A percentile compares a stretch with the other conserved stretches of the same genome.
phyloP scores from a whole-genome alignment of 441 rosid genomes.

The Theobroma grandiflorum region DNA sequence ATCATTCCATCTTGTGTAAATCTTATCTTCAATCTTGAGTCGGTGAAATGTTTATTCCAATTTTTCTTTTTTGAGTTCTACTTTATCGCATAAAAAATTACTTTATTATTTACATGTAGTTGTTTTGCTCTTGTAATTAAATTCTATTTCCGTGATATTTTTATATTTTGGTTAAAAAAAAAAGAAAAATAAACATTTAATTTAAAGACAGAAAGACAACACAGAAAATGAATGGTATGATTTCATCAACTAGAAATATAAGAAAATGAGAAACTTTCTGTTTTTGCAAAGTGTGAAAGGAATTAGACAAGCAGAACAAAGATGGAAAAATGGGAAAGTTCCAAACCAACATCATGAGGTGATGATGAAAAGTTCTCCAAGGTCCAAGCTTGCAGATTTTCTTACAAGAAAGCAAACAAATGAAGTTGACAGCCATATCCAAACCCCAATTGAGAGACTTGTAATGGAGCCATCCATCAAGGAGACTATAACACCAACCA shows the following conservation, averaged over 20 bases:
- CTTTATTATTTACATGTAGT: too few relatives aligned
- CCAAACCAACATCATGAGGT: slow-evolving; percentile 18
- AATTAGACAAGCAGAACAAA: not conserved
- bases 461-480: slow-evolving; percentile 18
- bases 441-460: slow-evolving; percentile 13
- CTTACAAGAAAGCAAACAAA: not conserved
- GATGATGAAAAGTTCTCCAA: not conserved
- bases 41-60: too few relatives aligned
- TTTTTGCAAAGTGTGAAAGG: not conserved
- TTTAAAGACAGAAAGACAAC: not conserved
- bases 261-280: not conserved
- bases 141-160: too few relatives aligned
- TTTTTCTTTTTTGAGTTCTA: too few relatives aligned
- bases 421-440: slow-evolving; percentile 11
- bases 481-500: slow-evolving; percentile 6
- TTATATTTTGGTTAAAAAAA: too few relatives aligned
- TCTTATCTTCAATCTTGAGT: too few relatives aligned
- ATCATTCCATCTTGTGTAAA: too few relatives aligned
- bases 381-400: not conserved
- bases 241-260: not conserved
- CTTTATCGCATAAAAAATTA: too few relatives aligned
- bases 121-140: too few relatives aligned
- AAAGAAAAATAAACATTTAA: not conserved
- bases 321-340: not conserved
- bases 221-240: not conserved